A percentile compares a stretch with the other conserved stretches of the same genome.
Conservation (phyloP, 768 basidiomycete species). For the Tulasnella sp. region DNA sequence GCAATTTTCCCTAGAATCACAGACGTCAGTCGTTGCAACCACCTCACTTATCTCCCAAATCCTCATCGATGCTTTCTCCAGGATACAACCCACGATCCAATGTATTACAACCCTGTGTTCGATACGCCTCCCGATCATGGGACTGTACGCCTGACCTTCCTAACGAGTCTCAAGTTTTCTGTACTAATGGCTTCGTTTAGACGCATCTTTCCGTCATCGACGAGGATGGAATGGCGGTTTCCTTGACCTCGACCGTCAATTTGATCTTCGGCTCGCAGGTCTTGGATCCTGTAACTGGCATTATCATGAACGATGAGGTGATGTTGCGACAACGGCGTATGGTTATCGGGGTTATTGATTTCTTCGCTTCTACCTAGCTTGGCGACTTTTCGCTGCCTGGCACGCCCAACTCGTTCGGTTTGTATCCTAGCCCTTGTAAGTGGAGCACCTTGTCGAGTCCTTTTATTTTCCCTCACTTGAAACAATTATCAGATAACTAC, state of each 20-base stretch:
- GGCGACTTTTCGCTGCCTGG: constrained; percentile 90
- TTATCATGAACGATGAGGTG: constrained; percentile 82
- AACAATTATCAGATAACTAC: constrained; percentile 59
- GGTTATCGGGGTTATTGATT: not conserved
- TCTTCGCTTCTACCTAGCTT: constrained; percentile 36
- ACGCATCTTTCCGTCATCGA: constrained; percentile 82
- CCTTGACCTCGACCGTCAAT: constrained; percentile 84
- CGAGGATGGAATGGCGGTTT: constrained; percentile 62
- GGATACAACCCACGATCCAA: constrained; percentile 68
- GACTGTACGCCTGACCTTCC: constrained; percentile 42
- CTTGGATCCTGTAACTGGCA: constrained; percentile 38
- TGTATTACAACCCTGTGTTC: constrained; percentile 76
- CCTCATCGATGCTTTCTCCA: constrained; percentile 25
- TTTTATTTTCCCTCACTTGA: not conserved
- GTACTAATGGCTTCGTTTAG: constrained; percentile 26
- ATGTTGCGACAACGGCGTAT: constrained; percentile 13
- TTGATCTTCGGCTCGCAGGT: constrained; percentile 81
- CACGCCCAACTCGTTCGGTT: constrained; percentile 68
- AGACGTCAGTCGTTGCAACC: constrained; percentile 45
- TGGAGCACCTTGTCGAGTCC: constrained; percentile 1
- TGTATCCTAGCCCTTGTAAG: constrained; percentile 72
- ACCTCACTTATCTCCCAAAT: not conserved
- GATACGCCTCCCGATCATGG: constrained; percentile 76
- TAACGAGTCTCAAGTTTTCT: not conserved
- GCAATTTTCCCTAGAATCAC: constrained; percentile 57